Base-by-base conservation (phyloP, 106 monocot genomes). In the Xerophyta viscosa region DNA sequence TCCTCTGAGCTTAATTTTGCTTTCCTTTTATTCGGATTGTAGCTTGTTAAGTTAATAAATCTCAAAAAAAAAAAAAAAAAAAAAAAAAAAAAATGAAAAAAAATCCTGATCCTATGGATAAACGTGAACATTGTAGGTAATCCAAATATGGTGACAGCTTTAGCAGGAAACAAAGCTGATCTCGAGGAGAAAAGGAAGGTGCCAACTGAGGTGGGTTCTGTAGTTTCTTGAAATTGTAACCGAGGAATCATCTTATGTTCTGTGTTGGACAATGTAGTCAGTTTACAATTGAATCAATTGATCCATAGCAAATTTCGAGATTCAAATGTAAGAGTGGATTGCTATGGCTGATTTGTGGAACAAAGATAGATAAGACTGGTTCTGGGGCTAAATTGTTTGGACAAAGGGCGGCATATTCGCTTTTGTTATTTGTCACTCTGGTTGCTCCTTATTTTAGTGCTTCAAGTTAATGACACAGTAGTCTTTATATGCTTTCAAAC, bases 111-210 rank as follows among this genome's bases (percentile, higher is more conserved):
- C 39, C 39, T 2, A 15, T 15, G 10, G 39, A 39, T 3, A 39
- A 8, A 39, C 39, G 10, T 10, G 13, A 39, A 39, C 6, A 11
- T 8, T 39, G 0, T 25, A 77, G 77, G 77, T 26, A 71, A 63
- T 67, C 62, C 77, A 30, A 77, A 71, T 50, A 71, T 77, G 77
- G 77, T 77, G 54, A 78, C 78, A 9, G 78, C 78, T 30, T 33
- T 78, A 25, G 72, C 72, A 15, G 78, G 78, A 42, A 78, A 78
- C 48, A 78, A 78, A 37, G 50, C 62, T 48, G 78, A 78, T 64
- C 50, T 78, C 53, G 72, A 72, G 42, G 78, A 78, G 6, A 78
- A 72, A 50, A 78, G 68, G 48, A 63, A 72, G 63, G 78, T 78
- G 30, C 12, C 66, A 26, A 53, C 54, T 28, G 78, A 78, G 67